These are phyloP conservation scores for Abrus pulchellus DNA, from an alignment of 306 rosid genomes.

Conservation along the genomic window DNA sequence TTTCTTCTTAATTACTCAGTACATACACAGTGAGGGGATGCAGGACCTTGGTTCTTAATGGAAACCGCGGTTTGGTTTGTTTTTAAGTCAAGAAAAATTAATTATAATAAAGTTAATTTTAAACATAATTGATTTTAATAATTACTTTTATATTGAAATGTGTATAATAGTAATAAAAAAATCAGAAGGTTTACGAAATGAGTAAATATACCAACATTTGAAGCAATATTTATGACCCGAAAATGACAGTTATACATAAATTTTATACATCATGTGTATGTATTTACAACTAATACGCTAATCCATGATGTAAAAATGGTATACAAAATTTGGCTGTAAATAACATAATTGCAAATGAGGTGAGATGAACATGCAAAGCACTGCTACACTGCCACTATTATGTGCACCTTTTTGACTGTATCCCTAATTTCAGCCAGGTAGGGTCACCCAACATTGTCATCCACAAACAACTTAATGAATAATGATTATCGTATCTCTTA, in stretches of 20 bases:
- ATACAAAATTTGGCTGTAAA: background rate
- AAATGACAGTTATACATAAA: background rate
- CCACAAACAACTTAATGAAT: background rate
- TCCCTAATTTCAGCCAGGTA: constrained; percentile 8
- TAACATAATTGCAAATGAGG: constrained; percentile 2
- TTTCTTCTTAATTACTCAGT: too few species aligned
- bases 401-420: constrained; percentile 12
- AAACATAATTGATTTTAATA: too few species aligned
- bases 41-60: too few species aligned
- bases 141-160: too few species aligned
- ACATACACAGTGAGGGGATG: too few species aligned
- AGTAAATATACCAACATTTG: background rate
- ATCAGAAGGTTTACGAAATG: too few species aligned
- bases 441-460: constrained; percentile 28
- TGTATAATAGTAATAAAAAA: too few species aligned
- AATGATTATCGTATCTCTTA: too few species aligned
- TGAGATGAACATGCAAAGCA: constrained; percentile 37
- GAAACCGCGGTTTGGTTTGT: too few species aligned
- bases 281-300: constrained; percentile 7
- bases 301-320: background rate
- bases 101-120: too few species aligned
- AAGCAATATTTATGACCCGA: background rate
- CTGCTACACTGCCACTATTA: background rate
- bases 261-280: background rate
- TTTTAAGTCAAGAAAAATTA: too few species aligned